These are phyloP conservation scores for Pascua guehoae DNA, from an alignment of 1,284 basidiomycete species.

Conservation along the genomic window DNA sequence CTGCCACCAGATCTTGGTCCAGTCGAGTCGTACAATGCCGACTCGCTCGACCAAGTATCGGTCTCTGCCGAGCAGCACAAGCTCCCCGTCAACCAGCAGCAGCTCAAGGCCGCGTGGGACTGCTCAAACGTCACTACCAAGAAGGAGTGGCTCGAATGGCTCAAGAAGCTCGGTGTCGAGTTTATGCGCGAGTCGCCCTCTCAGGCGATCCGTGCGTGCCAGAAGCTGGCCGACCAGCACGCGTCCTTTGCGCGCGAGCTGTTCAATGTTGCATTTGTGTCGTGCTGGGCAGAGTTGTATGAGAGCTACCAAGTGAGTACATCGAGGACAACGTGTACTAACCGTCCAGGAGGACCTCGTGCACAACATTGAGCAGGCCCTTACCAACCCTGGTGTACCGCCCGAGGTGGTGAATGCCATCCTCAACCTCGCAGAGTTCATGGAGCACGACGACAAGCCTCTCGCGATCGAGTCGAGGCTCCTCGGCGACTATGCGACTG, in stretches of 20 bases:
- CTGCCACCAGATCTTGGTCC: slow-evolving; percentile 63
- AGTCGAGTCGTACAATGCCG: slow-evolving; percentile 49
- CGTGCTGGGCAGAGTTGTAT: slow-evolving; percentile 95
- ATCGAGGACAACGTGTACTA: slow-evolving; percentile 11
- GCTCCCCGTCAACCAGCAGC: slow-evolving; percentile 94
- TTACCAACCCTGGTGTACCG: slow-evolving; percentile 74
- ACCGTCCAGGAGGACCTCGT: slow-evolving; percentile 79
- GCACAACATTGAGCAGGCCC: slow-evolving; percentile 81
- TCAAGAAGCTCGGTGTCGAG: slow-evolving; percentile 87
- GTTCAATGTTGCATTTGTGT: slow-evolving; percentile 97
- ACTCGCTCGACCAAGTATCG: slow-evolving; percentile 21
- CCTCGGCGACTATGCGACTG: slow-evolving; percentile 86
- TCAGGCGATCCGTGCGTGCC: slow-evolving; percentile 92
- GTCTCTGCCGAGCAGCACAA: slow-evolving; percentile 67
- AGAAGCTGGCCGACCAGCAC: slow-evolving; percentile 88
- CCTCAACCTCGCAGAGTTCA: slow-evolving; percentile 96
- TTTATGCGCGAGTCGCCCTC: slow-evolving; percentile 98
- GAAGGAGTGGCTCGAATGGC: slow-evolving; percentile 97
- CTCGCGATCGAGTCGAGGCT: slow-evolving; percentile 91
- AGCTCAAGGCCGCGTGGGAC: slow-evolving; percentile 97
- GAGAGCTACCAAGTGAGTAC: slow-evolving; percentile 82
- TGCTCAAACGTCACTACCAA: slow-evolving; percentile 71
- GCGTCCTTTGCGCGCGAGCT: slow-evolving; percentile 87
- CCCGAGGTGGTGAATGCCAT: slow-evolving; percentile 90
- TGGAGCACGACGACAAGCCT: slow-evolving; percentile 98